phyloP scores from a whole-genome alignment of 2,329 filamentous ascomycete species.

The Canariomyces notabilis region DNA sequence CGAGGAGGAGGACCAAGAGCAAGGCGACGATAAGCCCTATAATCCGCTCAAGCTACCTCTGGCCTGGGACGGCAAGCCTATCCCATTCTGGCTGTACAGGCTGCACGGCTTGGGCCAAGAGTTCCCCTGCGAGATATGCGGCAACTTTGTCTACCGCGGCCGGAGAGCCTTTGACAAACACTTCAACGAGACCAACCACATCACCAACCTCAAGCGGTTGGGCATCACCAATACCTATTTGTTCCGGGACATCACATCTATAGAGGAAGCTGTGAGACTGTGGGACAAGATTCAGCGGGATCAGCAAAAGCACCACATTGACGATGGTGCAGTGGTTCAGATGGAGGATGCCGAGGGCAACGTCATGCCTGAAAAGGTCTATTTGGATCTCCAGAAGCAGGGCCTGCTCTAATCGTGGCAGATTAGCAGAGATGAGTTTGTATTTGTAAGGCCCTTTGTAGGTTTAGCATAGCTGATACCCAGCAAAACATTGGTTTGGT shows the following conservation, averaged over 20 bases:
- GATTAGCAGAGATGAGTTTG: background rate
- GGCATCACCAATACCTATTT: constrained; percentile 88
- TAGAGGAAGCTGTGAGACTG: constrained; percentile 79
- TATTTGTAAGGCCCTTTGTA: constrained; percentile 8
- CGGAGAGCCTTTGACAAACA: constrained; percentile 96
- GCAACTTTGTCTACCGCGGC: constrained; percentile 99
- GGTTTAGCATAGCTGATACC: constrained; percentile 17
- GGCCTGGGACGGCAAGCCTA: constrained; percentile 97
- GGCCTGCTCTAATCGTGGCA: constrained; percentile 60
- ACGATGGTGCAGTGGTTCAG: constrained; percentile 82
- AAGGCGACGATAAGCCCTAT: constrained; percentile 85
- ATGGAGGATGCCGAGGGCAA: constrained; percentile 98
- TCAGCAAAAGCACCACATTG: constrained; percentile 69
- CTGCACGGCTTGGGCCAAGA: constrained; percentile 92
- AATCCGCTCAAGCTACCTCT: constrained; percentile 94
- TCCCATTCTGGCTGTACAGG: constrained; percentile 98
- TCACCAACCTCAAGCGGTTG: constrained; percentile 88
- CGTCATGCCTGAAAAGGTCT: constrained; percentile 99
- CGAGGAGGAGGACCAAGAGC: constrained; percentile 65
- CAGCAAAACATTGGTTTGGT: constrained; percentile 5
- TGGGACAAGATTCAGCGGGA: constrained; percentile 93
- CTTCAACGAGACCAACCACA: constrained; percentile 89
- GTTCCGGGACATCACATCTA: constrained; percentile 89
- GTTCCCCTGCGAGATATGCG: constrained; percentile 92
- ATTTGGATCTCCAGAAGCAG: constrained; percentile 89